Evolutionary conservation across 257 asterid species (phyloP).

Genomic region (Nicotiana tabacum): DNA sequence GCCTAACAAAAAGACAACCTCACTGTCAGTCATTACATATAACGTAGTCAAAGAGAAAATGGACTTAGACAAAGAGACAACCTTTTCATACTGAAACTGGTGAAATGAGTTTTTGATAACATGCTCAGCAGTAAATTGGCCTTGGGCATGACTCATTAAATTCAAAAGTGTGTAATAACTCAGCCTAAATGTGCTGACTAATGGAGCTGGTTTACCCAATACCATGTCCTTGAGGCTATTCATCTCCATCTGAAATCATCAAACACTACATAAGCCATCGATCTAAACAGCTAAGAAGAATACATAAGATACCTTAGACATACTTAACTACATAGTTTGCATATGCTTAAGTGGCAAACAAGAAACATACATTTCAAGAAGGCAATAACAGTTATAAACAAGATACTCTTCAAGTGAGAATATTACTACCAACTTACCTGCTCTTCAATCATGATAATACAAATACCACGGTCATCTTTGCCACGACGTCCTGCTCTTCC

Average conservation of each 20-base stretch:
- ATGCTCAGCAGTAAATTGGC: conserved; percentile 97
- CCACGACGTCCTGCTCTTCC: conserved; percentile 99
- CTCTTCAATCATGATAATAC: conserved; percentile 92
- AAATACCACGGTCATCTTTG: conserved; percentile 91
- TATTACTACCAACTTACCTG: conserved; percentile 37
- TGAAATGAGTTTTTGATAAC: conserved; percentile 89
- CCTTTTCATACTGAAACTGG: conserved; percentile 98
- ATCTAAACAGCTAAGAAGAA: background rate
- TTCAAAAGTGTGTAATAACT: conserved; percentile 94
- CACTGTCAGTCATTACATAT: conserved; percentile 20
- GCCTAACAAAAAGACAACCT: conserved; percentile 43
- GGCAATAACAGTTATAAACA: background rate
- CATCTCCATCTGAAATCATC: conserved; percentile 84
- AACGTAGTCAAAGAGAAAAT: background rate
- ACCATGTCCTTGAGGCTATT: conserved; percentile 89
- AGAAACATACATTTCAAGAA: background rate
- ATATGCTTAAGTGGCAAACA: background rate
- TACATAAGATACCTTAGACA: background rate
- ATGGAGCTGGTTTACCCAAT: conserved; percentile 96
- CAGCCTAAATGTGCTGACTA: conserved; percentile 94
- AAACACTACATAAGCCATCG: background rate
- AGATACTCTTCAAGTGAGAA: background rate
- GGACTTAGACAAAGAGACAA: conserved; percentile 11
- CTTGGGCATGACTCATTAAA: conserved; percentile 97
- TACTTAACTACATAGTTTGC: background rate